Conservation (phyloP, 78 protist species). For the Goniomonas avonlea region DNA sequence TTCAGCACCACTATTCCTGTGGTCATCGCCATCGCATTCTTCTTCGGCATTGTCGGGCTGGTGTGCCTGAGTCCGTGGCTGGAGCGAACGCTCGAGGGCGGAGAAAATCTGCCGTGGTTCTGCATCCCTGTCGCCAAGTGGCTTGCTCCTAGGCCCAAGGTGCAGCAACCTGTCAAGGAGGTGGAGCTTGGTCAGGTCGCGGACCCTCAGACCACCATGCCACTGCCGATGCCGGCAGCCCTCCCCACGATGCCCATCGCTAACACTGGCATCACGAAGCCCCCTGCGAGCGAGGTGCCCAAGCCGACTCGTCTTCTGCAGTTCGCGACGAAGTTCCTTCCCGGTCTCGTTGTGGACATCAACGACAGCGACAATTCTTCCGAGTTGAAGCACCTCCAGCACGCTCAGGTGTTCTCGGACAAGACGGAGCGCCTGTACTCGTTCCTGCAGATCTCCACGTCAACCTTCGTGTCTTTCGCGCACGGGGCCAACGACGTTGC, state of each 20-base stretch:
- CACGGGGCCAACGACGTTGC: conserved; percentile 51
- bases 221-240: too few relatives aligned
- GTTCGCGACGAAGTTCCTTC: neutral
- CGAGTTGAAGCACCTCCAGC: too few relatives aligned
- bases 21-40: neutral
- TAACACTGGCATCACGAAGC: too few relatives aligned
- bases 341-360: neutral
- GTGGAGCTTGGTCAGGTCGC: neutral
- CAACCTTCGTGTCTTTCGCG: conserved; percentile 15
- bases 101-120: neutral
- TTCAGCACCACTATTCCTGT: neutral
- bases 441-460: conserved; percentile 22
- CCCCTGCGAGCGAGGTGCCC: too few relatives aligned
- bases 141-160: too few relatives aligned
- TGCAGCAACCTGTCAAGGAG: too few relatives aligned
- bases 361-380: neutral
- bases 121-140: too few relatives aligned
- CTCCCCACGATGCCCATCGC: too few relatives aligned
- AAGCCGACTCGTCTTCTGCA: too few relatives aligned
- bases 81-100: neutral
- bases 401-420: too few relatives aligned
- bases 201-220: too few relatives aligned
- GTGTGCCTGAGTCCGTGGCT: neutral
- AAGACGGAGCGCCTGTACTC: neutral
- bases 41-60: neutral